Conservation (phyloP, 2,329 filamentous ascomycete species). For the Fusarium subtropicale region DNA sequence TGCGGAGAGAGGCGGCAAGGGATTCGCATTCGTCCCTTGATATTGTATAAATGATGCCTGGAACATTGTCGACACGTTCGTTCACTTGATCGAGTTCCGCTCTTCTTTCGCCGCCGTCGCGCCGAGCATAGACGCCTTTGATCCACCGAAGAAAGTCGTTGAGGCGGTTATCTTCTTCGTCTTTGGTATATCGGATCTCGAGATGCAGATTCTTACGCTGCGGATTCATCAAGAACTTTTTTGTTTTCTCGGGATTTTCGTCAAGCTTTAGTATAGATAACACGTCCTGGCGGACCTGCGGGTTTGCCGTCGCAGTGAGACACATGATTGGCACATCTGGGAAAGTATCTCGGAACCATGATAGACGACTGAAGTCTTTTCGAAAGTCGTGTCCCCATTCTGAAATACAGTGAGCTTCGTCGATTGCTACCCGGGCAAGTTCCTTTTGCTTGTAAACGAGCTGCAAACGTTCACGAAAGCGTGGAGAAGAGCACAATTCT, state of each 20-base stretch:
- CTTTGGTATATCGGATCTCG: constrained; percentile 84
- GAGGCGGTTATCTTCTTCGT: constrained; percentile 78
- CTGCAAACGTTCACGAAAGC: constrained; percentile 79
- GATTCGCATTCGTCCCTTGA: constrained; percentile 80
- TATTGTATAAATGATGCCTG: constrained; percentile 84
- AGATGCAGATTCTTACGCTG: constrained; percentile 89
- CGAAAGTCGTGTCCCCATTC: constrained; percentile 99
- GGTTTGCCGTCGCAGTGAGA: constrained; percentile 90
- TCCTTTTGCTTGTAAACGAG: constrained; percentile 83
- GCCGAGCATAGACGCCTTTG: constrained; percentile 75
- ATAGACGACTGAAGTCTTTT: constrained; percentile 87
- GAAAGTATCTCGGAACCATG: constrained; percentile 85
- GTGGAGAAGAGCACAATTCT: constrained; percentile 82
- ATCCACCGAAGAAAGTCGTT: constrained; percentile 83
- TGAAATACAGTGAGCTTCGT: constrained; percentile 96
- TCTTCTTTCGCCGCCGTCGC: constrained; percentile 68
- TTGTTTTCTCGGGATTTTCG: constrained; percentile 66
- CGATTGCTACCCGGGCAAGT: constrained; percentile 87
- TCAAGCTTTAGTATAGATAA: constrained; percentile 79
- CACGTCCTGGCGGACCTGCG: constrained; percentile 83
- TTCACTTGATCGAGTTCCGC: constrained; percentile 66
- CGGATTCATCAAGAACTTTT: constrained; percentile 84
- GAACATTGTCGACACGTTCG: constrained; percentile 71
- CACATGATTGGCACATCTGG: constrained; percentile 92
- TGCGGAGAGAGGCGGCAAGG: constrained; percentile 72